A percentile compares a stretch with the other conserved stretches of the same genome.
Conservation (phyloP, 768 basidiomycete species). For the Coprinopsis cinerea region DNA sequence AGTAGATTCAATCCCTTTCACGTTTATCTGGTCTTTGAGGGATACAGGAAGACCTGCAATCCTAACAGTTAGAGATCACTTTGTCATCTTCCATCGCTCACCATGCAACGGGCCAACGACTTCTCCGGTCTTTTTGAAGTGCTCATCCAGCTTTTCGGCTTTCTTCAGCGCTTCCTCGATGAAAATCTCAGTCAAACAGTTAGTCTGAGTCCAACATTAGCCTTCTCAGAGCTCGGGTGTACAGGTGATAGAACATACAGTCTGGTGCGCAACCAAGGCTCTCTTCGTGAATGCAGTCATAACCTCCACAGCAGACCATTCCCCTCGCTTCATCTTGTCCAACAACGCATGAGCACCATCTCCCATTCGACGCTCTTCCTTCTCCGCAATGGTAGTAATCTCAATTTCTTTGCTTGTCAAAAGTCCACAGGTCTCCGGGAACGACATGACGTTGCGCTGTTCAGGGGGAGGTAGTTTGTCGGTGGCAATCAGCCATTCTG, state of each 20-base stretch:
- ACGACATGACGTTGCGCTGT: slow-evolving; percentile 43
- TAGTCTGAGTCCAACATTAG: slow-evolving; percentile 40
- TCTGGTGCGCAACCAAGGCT: slow-evolving; percentile 74
- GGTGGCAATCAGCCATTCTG: slow-evolving; percentile 50
- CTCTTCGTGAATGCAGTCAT: slow-evolving; percentile 72
- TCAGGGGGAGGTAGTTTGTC: slow-evolving; percentile 37
- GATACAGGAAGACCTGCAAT: slow-evolving; percentile 56
- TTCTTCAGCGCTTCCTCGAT: slow-evolving; percentile 61
- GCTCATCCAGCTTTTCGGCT: slow-evolving; percentile 62
- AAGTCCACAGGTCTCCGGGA: slow-evolving; percentile 53
- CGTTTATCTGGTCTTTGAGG: slow-evolving; percentile 66
- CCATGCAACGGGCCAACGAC: slow-evolving; percentile 71
- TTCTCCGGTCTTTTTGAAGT: slow-evolving; percentile 55
- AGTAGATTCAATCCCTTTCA: slow-evolving; percentile 64
- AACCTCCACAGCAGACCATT: slow-evolving; percentile 63
- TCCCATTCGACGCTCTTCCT: background rate
- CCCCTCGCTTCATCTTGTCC: slow-evolving; percentile 41
- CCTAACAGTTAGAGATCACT: background rate
- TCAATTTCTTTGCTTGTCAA: slow-evolving; percentile 47
- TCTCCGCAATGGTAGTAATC: slow-evolving; percentile 29
- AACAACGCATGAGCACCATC: slow-evolving; percentile 41
- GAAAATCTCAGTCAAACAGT: slow-evolving; percentile 83
- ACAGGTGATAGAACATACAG: slow-evolving; percentile 35
- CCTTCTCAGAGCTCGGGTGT: background rate
- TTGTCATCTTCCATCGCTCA: slow-evolving; percentile 8